Evolutionary conservation across 1,139 yeast species (phyloP).

Genomic region (Chernovozyma sophiae-reginae): DNA sequence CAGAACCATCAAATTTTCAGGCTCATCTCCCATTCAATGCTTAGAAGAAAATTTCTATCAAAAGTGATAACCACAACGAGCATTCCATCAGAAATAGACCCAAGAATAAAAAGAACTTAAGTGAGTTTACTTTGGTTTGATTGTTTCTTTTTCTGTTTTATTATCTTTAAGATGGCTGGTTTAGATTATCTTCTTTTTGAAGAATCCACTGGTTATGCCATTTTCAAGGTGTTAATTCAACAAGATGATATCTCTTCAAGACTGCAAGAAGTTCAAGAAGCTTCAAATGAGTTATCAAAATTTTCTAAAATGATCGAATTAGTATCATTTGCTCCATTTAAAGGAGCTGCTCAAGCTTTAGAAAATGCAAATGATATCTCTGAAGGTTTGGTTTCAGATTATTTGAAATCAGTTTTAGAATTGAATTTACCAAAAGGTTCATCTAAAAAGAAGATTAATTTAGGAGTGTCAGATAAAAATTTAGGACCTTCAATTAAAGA

Average conservation of each 20-base stretch:
- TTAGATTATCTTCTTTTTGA: slow-evolving; percentile 93
- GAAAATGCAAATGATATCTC: slow-evolving; percentile 97
- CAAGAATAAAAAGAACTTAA: too few species aligned
- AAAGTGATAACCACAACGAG: neutral
- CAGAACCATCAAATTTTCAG: slow-evolving; percentile 3
- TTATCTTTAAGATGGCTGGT: slow-evolving; percentile 50
- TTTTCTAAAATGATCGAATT: slow-evolving; percentile 92
- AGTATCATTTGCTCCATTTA: slow-evolving; percentile 95
- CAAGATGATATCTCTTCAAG: slow-evolving; percentile 93
- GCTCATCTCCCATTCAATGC: slow-evolving; percentile 5
- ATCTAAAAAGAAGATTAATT: slow-evolving; percentile 56
- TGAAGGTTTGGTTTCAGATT: slow-evolving; percentile 93
- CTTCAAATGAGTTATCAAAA: slow-evolving; percentile 78
- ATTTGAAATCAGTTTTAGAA: slow-evolving; percentile 83
- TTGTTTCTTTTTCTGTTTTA: too few species aligned
- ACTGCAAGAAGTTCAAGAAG: slow-evolving; percentile 90
- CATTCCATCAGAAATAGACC: too few species aligned
- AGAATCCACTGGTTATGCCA: slow-evolving; percentile 98
- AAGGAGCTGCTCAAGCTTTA: slow-evolving; percentile 98
- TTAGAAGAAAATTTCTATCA: slow-evolving; percentile 1
- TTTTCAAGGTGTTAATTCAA: slow-evolving; percentile 89
- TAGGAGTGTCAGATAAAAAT: slow-evolving; percentile 93
- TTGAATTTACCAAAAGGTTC: slow-evolving; percentile 86
- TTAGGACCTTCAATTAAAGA: slow-evolving; percentile 97
- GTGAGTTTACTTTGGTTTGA: too few species aligned